Evolutionary conservation across 1,284 basidiomycete species (phyloP).

Genomic region (Sporisorium graminicola): DNA sequence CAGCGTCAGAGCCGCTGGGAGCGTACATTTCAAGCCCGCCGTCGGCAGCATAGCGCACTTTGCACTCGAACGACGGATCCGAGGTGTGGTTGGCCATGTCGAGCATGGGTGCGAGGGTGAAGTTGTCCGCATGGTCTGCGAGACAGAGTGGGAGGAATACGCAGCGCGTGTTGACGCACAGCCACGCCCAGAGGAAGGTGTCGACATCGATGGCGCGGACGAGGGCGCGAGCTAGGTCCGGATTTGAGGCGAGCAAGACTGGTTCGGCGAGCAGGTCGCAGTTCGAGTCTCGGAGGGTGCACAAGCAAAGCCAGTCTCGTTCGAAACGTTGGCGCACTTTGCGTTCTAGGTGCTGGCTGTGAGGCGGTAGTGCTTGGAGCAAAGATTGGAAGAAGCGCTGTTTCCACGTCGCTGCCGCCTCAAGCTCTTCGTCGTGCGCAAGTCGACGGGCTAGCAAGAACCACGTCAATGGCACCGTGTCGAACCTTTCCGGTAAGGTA

Average conservation of each 20-base stretch:
- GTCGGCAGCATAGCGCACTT: slow-evolving; percentile 39
- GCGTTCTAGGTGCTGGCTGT: slow-evolving; percentile 17
- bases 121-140: slow-evolving; percentile 60
- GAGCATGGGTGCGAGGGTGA: slow-evolving; percentile 65
- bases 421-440: background rate
- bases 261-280: slow-evolving; percentile 26
- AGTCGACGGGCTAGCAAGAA: slow-evolving; percentile 4
- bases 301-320: slow-evolving; percentile 40
- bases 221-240: slow-evolving; percentile 13
- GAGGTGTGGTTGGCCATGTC: slow-evolving; percentile 68
- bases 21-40: slow-evolving; percentile 55
- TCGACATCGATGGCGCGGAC: slow-evolving; percentile 7
- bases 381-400: slow-evolving; percentile 20
- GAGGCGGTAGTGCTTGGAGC: slow-evolving; percentile 35
- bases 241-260: slow-evolving; percentile 4
- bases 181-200: slow-evolving; percentile 58
- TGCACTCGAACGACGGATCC: slow-evolving; percentile 45
- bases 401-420: background rate
- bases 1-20: slow-evolving; percentile 13
- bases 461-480: slow-evolving; percentile 55
- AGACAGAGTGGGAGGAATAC: slow-evolving; percentile 57
- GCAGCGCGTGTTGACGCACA: slow-evolving; percentile 66
- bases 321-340: slow-evolving; percentile 47
- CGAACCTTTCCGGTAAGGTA: slow-evolving; percentile 48
- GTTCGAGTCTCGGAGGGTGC: slow-evolving; percentile 9